These are phyloP conservation scores for Coniophora puteana DNA, from an alignment of 1,284 basidiomycete species.

Conservation along the genomic window DNA sequence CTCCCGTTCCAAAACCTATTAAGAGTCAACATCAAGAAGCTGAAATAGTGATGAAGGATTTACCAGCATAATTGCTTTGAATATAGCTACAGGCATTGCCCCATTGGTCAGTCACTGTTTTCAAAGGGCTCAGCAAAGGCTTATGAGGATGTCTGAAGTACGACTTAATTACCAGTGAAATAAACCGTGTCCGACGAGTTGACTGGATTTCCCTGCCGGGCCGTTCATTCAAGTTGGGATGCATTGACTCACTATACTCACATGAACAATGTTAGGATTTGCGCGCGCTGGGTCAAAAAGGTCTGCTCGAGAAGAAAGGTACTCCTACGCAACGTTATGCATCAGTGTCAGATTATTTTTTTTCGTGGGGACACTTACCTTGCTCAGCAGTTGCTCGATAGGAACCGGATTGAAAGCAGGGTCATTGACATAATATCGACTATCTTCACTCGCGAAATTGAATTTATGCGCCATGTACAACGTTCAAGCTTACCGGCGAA, in stretches of 20 bases:
- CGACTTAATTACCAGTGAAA: slow-evolving; percentile 59
- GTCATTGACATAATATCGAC: slow-evolving; percentile 86
- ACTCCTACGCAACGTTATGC: slow-evolving; percentile 50
- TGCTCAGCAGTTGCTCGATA: slow-evolving; percentile 75
- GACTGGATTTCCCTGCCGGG: slow-evolving; percentile 65
- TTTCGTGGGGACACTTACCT: slow-evolving; percentile 41
- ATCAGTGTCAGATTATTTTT: slow-evolving; percentile 1
- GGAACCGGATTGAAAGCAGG: slow-evolving; percentile 75
- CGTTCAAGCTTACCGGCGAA: slow-evolving; percentile 61
- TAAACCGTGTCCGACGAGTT: slow-evolving; percentile 92
- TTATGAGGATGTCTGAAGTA: slow-evolving; percentile 1
- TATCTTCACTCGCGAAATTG: slow-evolving; percentile 46
- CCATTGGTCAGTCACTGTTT: slow-evolving; percentile 82
- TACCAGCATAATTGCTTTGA: slow-evolving; percentile 86
- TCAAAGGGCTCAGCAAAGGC: slow-evolving; percentile 4
- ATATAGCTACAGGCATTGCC: slow-evolving; percentile 96
- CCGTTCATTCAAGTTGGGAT: not conserved
- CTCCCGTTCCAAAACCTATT: slow-evolving; percentile 74
- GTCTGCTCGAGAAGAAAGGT: slow-evolving; percentile 77
- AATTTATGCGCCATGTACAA: not conserved
- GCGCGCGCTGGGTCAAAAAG: slow-evolving; percentile 72
- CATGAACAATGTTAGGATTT: slow-evolving; percentile 66
- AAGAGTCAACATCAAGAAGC: slow-evolving; percentile 4
- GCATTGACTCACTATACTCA: slow-evolving; percentile 26
- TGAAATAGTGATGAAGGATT: slow-evolving; percentile 14